phyloP scores from a whole-genome alignment of 768 basidiomycete genomes.

The Trametes coccinea region DNA sequence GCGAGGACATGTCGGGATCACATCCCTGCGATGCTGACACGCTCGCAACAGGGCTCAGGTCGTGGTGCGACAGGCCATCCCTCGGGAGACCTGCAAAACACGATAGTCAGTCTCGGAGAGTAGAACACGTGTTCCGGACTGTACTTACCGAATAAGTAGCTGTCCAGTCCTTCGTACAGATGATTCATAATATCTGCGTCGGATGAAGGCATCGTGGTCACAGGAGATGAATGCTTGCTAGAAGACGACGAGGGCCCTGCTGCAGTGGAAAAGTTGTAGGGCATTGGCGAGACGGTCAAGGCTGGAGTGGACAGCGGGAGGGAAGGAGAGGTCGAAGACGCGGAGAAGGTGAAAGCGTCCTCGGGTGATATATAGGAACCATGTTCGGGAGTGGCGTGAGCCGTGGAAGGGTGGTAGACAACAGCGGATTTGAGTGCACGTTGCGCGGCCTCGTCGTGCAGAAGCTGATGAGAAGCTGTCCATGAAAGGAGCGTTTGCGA shows the following conservation, averaged over 20 bases:
- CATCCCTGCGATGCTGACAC: not conserved
- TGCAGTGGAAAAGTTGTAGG: not conserved
- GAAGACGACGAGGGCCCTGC: constrained; percentile 2
- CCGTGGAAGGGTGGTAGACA: constrained; percentile 2
- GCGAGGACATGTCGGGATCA: not conserved
- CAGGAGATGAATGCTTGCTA: not conserved
- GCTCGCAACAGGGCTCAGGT: not conserved
- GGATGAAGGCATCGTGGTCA: constrained; percentile 4
- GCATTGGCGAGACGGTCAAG: not conserved
- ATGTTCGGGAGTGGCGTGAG: constrained; percentile 9
- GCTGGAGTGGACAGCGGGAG: constrained; percentile 1
- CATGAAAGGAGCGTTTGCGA: constrained; percentile 20
- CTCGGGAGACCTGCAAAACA: not conserved
- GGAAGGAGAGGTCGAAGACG: not conserved
- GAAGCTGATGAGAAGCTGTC: constrained; percentile 10
- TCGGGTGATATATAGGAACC: constrained; percentile 5
- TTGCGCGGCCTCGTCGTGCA: constrained; percentile 6
- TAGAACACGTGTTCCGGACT: not conserved
- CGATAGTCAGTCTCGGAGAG: not conserved
- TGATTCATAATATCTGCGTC: constrained; percentile 1
- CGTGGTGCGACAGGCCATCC: not conserved
- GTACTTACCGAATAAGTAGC: constrained; percentile 2
- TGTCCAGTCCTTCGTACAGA: constrained; percentile 5
- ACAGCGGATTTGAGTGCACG: constrained; percentile 9
- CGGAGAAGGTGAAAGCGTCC: not conserved